A percentile compares a stretch with the other conserved stretches of the same genome.
phyloP scores from a whole-genome alignment of 345 rosid genomes.

The Fremontodendron californicum region DNA sequence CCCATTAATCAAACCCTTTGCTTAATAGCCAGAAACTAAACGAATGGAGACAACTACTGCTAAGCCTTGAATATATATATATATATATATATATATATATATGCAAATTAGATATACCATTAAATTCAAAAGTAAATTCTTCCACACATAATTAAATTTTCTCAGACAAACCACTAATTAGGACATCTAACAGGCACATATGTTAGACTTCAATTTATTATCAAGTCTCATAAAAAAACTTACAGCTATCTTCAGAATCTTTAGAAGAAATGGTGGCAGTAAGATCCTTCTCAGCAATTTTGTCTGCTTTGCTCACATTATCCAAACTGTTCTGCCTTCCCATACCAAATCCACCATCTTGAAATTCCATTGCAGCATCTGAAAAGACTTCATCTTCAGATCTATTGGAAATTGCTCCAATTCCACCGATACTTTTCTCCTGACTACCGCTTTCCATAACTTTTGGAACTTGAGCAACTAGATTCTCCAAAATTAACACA shows the following conservation, averaged over 20 bases:
- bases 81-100: no score
- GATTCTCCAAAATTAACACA: slow-evolving; percentile 6
- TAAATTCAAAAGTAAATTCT: background rate
- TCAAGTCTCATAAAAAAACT: slow-evolving; percentile 13
- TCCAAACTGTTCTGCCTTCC: background rate
- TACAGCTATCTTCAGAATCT: slow-evolving; percentile 37
- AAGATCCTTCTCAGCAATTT: slow-evolving; percentile 16
- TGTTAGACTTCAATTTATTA: background rate
- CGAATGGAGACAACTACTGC: background rate
- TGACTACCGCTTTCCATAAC: slow-evolving; percentile 15
- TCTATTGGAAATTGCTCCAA: slow-evolving; percentile 31
- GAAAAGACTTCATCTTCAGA: slow-evolving; percentile 57
- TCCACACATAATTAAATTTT: background rate
- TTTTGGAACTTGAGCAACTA: background rate
- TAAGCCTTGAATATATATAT: no score
- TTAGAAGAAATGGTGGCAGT: slow-evolving; percentile 13
- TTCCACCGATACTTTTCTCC: slow-evolving; percentile 32
- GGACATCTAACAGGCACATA: background rate
- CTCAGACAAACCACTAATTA: background rate
- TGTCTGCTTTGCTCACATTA: slow-evolving; percentile 4
- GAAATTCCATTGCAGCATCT: slow-evolving; percentile 64
- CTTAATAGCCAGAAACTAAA: no score
- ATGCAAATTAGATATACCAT: background rate
- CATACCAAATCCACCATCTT: slow-evolving; percentile 23
- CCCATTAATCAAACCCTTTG: no score